Conservation (phyloP, 2,329 filamentous ascomycete species). For the Elsinoe ampelina region DNA sequence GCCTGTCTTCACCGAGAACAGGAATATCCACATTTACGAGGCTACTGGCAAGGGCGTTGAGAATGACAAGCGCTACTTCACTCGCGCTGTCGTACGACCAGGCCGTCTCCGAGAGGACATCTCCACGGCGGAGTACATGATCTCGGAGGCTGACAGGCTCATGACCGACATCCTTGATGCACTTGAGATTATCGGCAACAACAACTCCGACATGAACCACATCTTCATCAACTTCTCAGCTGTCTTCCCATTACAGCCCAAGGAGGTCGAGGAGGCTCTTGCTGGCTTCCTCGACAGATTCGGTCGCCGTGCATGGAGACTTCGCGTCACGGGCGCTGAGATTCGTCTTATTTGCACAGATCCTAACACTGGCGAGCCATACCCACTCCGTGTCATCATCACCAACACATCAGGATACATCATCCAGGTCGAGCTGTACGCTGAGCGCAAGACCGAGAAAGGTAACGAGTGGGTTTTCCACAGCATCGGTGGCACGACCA, state of each 20-base stretch:
- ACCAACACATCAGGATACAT: constrained; percentile 98
- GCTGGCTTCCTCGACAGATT: constrained; percentile 95
- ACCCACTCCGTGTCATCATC: constrained; percentile 90
- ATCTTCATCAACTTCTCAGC: constrained; percentile 99
- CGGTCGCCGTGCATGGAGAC: constrained; percentile 86
- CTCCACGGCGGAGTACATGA: constrained; percentile 95
- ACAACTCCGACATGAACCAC: constrained; percentile 98
- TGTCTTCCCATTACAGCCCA: constrained; percentile 82
- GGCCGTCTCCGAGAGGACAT: constrained; percentile 95
- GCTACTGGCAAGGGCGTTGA: constrained; percentile 89
- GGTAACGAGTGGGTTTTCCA: constrained; percentile 93
- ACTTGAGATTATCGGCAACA: constrained; percentile 96
- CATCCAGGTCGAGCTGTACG: constrained; percentile 94
- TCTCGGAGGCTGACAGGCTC: constrained; percentile 89
- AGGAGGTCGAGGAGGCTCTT: constrained; percentile 85
- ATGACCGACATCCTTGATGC: constrained; percentile 98
- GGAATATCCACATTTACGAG: constrained; percentile 98
- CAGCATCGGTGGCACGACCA: constrained; percentile 88
- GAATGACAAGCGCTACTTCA: constrained; percentile 97
- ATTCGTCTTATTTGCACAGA: constrained; percentile 98
- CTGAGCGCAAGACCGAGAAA: constrained; percentile 95
- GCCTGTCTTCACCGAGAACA: constrained; percentile 97
- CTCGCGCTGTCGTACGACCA: constrained; percentile 86
- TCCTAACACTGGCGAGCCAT: constrained; percentile 68
- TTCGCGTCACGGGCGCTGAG: constrained; percentile 93